A percentile compares a stretch with the other conserved stretches of the same genome.
phyloP scores from a whole-genome alignment of 228 moss, liverwort and hornwort species.

The Sphagnum magellanicum region DNA sequence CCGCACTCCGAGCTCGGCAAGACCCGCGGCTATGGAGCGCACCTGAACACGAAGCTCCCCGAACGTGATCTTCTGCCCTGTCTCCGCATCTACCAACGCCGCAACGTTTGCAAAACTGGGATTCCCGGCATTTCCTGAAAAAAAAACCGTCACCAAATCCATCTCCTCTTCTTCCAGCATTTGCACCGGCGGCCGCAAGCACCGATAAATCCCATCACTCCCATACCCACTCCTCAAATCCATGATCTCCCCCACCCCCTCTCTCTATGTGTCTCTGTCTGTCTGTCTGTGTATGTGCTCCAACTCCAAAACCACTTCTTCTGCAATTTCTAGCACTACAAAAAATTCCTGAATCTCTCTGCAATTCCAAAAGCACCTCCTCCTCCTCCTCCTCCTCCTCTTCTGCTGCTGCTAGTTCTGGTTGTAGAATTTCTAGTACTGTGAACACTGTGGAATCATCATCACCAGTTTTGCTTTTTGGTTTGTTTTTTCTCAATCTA shows the following conservation, averaged over 20 bases:
- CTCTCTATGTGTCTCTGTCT: no score
- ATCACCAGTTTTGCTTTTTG: no score
- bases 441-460: no score
- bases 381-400: no score
- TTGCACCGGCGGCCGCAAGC: conserved; percentile 32
- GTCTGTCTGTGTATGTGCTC: no score
- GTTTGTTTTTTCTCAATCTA: no score
- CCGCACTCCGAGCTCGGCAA: conserved; percentile 58
- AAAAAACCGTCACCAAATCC: conserved; percentile 28
- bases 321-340: no score
- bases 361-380: no score
- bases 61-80: conserved; percentile 32
- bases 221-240: conserved; percentile 30
- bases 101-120: conserved; percentile 23
- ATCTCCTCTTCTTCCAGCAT: conserved; percentile 20
- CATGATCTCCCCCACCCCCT: neutral
- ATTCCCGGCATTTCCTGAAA: conserved; percentile 2
- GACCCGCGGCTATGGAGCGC: conserved; percentile 43
- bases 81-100: conserved; percentile 54
- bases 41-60: conserved; percentile 39
- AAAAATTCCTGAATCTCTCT: no score
- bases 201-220: conserved; percentile 35
- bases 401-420: no score
- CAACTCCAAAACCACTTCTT: no score
- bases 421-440: no score